Conservation (phyloP, 2,329 filamentous ascomycete genomes). For the Aureobasidium sp. region DNA sequence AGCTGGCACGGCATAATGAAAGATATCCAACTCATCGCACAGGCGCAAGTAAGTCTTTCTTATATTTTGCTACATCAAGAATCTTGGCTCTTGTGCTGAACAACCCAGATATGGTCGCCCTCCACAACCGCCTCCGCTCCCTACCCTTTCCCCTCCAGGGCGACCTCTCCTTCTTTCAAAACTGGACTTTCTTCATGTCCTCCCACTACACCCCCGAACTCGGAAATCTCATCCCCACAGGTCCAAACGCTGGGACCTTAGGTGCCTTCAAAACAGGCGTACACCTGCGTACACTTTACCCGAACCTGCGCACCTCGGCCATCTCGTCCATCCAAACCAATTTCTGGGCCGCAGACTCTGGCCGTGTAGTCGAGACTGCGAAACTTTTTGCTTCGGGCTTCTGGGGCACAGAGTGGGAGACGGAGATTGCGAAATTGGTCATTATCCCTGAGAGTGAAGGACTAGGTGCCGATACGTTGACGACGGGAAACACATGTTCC, state of each 20-base stretch:
- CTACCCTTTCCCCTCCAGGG: constrained; percentile 39
- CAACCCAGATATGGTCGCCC: constrained; percentile 38
- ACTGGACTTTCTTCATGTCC: constrained; percentile 49
- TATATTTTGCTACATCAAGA: neutral
- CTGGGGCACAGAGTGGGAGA: constrained; percentile 46
- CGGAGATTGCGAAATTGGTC: constrained; percentile 36
- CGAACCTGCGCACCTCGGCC: constrained; percentile 35
- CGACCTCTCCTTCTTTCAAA: constrained; percentile 47
- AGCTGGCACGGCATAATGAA: constrained; percentile 54
- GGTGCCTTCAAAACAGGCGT: constrained; percentile 49
- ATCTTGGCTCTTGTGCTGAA: neutral
- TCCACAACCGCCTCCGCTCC: constrained; percentile 42
- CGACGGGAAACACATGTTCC: constrained; percentile 44
- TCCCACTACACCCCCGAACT: constrained; percentile 42
- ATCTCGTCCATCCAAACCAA: constrained; percentile 29
- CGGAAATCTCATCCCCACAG: constrained; percentile 46
- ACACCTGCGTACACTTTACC: constrained; percentile 48
- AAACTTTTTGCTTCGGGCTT: constrained; percentile 49
- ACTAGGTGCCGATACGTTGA: constrained; percentile 49
- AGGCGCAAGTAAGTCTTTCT: constrained; percentile 33
- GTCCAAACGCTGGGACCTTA: constrained; percentile 50
- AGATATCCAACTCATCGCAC: constrained; percentile 45
- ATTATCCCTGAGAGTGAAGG: constrained; percentile 47
- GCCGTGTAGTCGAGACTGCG: constrained; percentile 51
- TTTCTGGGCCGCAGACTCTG: constrained; percentile 50